A percentile compares a stretch with the other conserved stretches of the same genome.
Conservation (phyloP, 2,329 filamentous ascomycete genomes). For the Fusarium nygamai region DNA sequence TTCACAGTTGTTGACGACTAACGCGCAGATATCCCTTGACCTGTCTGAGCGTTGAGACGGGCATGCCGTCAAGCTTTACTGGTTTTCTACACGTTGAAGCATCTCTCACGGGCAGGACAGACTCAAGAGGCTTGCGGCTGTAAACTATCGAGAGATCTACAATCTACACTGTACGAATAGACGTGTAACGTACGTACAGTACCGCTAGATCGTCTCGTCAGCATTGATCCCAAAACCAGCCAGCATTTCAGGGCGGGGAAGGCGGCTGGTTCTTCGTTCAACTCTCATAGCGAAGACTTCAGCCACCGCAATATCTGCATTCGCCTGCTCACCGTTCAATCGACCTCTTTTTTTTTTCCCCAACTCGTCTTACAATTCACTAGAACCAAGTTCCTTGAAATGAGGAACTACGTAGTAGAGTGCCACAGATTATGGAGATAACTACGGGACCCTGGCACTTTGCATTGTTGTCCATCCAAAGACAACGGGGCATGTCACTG, state of each 20-base stretch:
- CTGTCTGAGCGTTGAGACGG: slow-evolving; percentile 19
- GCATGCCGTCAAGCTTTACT: slow-evolving; percentile 29
- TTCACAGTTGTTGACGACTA: not conserved
- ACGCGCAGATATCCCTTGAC: not conserved
- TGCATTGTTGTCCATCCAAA: slow-evolving; percentile 20
- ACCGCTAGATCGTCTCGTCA: slow-evolving; percentile 21
- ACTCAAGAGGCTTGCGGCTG: slow-evolving; percentile 10
- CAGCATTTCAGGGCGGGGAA: slow-evolving; percentile 17
- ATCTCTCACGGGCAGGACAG: not conserved
- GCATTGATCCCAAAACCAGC: slow-evolving; percentile 11
- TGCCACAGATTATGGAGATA: slow-evolving; percentile 32
- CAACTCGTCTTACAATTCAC: slow-evolving; percentile 10
- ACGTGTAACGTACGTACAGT: not conserved
- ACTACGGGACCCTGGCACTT: slow-evolving; percentile 21
- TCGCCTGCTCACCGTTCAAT: slow-evolving; percentile 27
- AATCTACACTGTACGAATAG: slow-evolving; percentile 1
- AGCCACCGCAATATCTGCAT: slow-evolving; percentile 19
- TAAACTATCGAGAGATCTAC: not conserved
- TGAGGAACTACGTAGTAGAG: slow-evolving; percentile 13
- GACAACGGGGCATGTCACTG: slow-evolving; percentile 8
- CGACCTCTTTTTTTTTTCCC: slow-evolving; percentile 21
- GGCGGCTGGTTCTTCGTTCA: slow-evolving; percentile 5
- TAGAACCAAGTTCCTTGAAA: slow-evolving; percentile 6
- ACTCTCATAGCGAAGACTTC: slow-evolving; percentile 15
- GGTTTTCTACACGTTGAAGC: slow-evolving; percentile 8